Conservation (phyloP, 495 filamentous ascomycete species). For the Neurospora sp. region DNA sequence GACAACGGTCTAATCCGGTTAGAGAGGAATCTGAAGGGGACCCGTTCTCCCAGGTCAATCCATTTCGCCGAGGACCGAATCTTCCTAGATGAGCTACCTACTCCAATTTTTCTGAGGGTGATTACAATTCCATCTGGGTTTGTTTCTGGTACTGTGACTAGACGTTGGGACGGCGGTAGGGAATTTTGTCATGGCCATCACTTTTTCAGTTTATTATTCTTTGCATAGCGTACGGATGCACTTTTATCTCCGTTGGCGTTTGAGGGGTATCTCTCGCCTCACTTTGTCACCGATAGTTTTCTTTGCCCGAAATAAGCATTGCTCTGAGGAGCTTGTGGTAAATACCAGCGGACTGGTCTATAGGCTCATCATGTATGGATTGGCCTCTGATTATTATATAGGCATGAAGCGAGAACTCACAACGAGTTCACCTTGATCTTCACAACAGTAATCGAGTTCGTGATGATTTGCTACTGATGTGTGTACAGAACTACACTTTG, state of each 20-base stretch:
- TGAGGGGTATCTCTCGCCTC: background rate
- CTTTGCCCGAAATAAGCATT: background rate
- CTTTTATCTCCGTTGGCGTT: background rate
- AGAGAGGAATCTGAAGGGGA: background rate
- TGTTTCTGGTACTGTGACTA: background rate
- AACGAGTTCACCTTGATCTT: background rate
- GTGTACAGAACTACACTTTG: too few relatives aligned
- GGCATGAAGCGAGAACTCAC: background rate
- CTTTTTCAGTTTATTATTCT: background rate
- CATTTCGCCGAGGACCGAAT: background rate
- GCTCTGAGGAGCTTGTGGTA: background rate
- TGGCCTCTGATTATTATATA: background rate
- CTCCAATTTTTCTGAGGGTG: background rate
- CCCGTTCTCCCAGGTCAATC: background rate
- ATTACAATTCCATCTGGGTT: background rate
- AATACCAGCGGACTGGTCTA: background rate
- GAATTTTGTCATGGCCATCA: background rate
- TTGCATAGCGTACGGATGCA: background rate
- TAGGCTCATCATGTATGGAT: background rate
- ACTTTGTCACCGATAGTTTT: background rate
- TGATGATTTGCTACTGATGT: background rate
- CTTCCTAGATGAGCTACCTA: background rate
- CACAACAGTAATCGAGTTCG: background rate
- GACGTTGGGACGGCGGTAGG: background rate
- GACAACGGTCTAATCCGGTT: background rate